Conservation (phyloP, 164 flowering plant species). For the Magnolia officinalis region DNA sequence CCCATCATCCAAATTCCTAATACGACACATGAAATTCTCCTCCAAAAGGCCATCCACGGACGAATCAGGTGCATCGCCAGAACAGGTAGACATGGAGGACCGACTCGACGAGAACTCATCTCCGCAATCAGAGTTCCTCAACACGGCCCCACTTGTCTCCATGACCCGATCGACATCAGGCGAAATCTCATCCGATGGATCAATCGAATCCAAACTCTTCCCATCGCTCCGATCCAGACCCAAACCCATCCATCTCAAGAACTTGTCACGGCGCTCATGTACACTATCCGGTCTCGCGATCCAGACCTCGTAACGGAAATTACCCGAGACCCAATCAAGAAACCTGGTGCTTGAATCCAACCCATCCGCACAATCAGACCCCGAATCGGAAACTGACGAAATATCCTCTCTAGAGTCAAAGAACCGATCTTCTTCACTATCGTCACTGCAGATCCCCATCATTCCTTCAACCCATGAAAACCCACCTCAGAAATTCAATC, state of each 20-base stretch:
- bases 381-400: constrained; percentile 48
- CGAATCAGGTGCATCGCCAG: constrained; percentile 5
- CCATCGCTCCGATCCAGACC: constrained; percentile 22
- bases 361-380: constrained; percentile 38
- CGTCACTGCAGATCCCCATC: constrained; percentile 21
- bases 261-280: constrained; percentile 52
- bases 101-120: constrained; percentile 32
- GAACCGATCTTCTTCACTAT: constrained; percentile 42
- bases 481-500: constrained; percentile 2
- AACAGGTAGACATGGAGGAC: constrained; percentile 18
- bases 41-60: constrained; percentile 20
- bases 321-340: constrained; percentile 4
- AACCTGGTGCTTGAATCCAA: constrained; percentile 7
- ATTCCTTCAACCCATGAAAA: constrained; percentile 12
- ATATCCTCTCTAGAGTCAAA: constrained; percentile 65
- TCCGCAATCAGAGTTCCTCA: constrained; percentile 32
- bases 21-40: constrained; percentile 22
- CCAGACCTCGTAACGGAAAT: constrained; percentile 53
- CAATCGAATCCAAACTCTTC: constrained; percentile 13
- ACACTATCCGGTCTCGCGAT: constrained; percentile 43
- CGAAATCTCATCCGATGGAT: constrained; percentile 12
- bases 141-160: constrained; percentile 42
- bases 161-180: constrained; percentile 26
- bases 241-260: constrained; percentile 51
- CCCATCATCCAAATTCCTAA: constrained; percentile 42